These are phyloP conservation scores for Castanea sativa DNA, from an alignment of 306 rosid species.

Conservation along the genomic window DNA sequence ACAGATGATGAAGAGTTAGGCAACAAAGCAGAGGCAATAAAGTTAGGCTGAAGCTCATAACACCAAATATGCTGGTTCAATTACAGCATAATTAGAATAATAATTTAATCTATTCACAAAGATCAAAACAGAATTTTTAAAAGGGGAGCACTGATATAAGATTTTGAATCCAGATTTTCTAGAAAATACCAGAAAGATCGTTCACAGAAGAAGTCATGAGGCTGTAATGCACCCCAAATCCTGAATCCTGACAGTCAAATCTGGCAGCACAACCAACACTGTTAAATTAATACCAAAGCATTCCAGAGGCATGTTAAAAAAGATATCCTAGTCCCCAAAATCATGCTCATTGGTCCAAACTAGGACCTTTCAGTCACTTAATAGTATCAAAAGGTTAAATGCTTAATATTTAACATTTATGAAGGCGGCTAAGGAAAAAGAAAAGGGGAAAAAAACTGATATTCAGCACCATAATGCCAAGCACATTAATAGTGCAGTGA, in stretches of 20 bases:
- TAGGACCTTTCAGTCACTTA: not conserved
- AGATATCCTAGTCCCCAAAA: not conserved
- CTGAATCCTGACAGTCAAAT: conserved; percentile 18
- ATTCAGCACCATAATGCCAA: not conserved
- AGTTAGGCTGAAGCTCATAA: not conserved
- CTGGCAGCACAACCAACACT: conserved; percentile 27
- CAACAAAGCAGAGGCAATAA: not conserved
- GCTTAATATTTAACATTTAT: not conserved
- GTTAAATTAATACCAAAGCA: conserved; percentile 1
- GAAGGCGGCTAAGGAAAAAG: not conserved
- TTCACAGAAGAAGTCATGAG: conserved; percentile 55
- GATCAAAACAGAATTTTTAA: not conserved
- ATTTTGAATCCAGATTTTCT: not conserved
- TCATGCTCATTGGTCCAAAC: not conserved
- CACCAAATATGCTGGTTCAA: not conserved
- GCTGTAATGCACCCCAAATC: conserved; percentile 18
- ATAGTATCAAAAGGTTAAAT: not conserved
- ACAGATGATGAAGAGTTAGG: not conserved
- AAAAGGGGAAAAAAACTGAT: not conserved
- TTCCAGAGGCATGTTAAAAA: not conserved
- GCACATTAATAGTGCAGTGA: not conserved
- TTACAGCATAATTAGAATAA: not conserved
- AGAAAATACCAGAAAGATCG: conserved; percentile 43
- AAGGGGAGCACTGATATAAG: not conserved
- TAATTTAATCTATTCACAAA: not conserved